These are phyloP conservation scores for Citrullus mucosospermus DNA, from an alignment of 306 rosid species.

Conservation along the genomic window DNA sequence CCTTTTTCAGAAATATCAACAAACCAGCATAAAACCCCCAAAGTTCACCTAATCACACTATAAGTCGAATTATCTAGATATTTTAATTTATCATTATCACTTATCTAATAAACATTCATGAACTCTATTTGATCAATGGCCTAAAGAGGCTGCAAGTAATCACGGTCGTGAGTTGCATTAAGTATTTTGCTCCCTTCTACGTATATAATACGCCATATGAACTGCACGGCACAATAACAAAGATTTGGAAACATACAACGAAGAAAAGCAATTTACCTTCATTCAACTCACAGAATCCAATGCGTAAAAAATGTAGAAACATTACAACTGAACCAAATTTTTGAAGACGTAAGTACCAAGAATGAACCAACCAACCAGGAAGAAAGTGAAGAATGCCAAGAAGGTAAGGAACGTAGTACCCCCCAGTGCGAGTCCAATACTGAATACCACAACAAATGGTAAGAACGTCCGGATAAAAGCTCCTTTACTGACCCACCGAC, in stretches of 20 bases:
- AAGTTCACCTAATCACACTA: background rate
- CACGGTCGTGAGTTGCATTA: background rate
- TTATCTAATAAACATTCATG: background rate
- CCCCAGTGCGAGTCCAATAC: slow-evolving; percentile 53
- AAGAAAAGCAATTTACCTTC: background rate
- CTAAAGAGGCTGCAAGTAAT: background rate
- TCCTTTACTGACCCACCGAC: slow-evolving; percentile 69
- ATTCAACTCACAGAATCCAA: background rate
- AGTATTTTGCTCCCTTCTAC: background rate
- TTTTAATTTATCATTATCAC: background rate
- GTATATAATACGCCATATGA: background rate
- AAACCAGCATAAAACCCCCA: background rate
- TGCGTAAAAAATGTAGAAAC: background rate
- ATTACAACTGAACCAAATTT: slow-evolving; percentile 65
- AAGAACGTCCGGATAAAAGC: slow-evolving; percentile 46
- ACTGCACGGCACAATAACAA: background rate
- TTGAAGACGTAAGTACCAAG: slow-evolving; percentile 77
- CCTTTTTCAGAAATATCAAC: background rate
- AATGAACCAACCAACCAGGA: slow-evolving; percentile 83
- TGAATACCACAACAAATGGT: slow-evolving; percentile 48
- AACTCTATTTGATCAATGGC: background rate
- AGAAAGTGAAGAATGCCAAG: slow-evolving; percentile 35
- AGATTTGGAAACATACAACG: background rate
- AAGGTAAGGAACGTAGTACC: slow-evolving; percentile 59
- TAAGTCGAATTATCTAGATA: background rate